Evolutionary conservation across 805 yeast genomes (phyloP), one percentile per base, ranked within the genome.

Genomic region (Wickerhamomyces tratensis): DNA sequence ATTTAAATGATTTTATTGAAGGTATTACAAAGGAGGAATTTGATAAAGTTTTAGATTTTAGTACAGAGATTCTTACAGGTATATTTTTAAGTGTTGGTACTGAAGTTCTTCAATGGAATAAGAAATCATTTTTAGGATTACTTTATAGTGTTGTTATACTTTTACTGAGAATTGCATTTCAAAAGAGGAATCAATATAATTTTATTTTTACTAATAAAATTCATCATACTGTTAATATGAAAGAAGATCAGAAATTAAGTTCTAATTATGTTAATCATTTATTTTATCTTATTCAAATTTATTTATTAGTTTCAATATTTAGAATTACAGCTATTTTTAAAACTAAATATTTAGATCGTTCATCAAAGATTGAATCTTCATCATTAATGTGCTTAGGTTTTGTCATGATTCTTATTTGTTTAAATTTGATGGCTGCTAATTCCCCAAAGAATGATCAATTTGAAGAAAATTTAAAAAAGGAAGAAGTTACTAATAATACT

Each of bases 371-470:
- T 12, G 33, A 33, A 11, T 37, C 33, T 3, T 37, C 37, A 6
- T 33, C 43, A 6, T 27, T 37, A 6, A 37, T 37, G 37, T 20
- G 37, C 5, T 33, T 41, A n/a, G 43, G 43, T 3, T 7, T 41
- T 3, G 12, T 37, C 7, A 37, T 41, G 43, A 38, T 41, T n/a
- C 29, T 33, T 10, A 26, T 41, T 15, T 41, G 43, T 20, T n/a
- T 41, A 4, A 41, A 41, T 20, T 41, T 41, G 29, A 37, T 37
- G 20, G 20, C 20, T 20, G 20, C 20, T 20, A 20, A 2, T 20
- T 2, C 20, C 4, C 20, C 20, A 20, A 20, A 20, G 20, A 20
- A 20, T 20, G 20, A 20, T 20, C 20, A 20, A 20, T 20, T 20
- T 20, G 20, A 20, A 20, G 20, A 20, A 20, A 20, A 20, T 20